These are phyloP conservation scores for Sapria himalayana DNA, from an alignment of 345 rosid species.

Conservation along the genomic window DNA sequence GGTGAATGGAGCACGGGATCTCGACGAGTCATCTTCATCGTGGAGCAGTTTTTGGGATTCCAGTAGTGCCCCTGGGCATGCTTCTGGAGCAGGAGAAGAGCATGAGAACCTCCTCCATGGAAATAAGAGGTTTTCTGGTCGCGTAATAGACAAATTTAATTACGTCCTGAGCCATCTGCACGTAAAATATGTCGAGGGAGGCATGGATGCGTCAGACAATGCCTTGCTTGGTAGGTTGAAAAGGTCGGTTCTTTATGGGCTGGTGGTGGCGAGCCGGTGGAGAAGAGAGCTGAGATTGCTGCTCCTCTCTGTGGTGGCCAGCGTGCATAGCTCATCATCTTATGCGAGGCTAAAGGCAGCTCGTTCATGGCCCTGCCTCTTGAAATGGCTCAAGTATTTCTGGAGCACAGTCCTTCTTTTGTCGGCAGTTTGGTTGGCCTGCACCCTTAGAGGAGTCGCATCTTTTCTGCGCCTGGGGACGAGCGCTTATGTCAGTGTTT, in stretches of 20 bases:
- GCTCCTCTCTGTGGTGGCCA: constrained; percentile 15
- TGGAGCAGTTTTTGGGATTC: no score
- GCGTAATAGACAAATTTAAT: no score
- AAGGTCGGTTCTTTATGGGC: constrained; percentile 15
- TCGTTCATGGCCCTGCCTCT: constrained; percentile 32
- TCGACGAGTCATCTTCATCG: no score
- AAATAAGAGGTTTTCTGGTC: no score
- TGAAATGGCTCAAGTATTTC: constrained; percentile 46
- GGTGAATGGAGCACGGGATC: no score
- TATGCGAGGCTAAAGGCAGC: constrained; percentile 25
- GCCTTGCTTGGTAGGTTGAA: constrained; percentile 22
- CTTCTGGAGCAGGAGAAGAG: no score
- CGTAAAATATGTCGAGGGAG: constrained; percentile 25
- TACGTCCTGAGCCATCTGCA: no score
- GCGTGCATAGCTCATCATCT: constrained; percentile 23
- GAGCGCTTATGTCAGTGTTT: constrained; percentile 50
- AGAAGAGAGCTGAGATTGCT: constrained; percentile 45
- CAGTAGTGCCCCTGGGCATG: no score
- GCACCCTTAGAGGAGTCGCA: constrained; percentile 63
- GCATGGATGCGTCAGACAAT: constrained; percentile 25
- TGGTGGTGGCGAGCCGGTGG: constrained; percentile 28
- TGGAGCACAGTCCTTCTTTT: constrained; percentile 56
- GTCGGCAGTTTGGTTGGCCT: constrained; percentile 73
- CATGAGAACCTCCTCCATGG: no score
- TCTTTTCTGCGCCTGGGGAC: constrained; percentile 83